A percentile compares a stretch with the other conserved stretches of the same genome.
phyloP scores from a whole-genome alignment of 805 yeast genomes.

The Babjeviella inositovora region DNA sequence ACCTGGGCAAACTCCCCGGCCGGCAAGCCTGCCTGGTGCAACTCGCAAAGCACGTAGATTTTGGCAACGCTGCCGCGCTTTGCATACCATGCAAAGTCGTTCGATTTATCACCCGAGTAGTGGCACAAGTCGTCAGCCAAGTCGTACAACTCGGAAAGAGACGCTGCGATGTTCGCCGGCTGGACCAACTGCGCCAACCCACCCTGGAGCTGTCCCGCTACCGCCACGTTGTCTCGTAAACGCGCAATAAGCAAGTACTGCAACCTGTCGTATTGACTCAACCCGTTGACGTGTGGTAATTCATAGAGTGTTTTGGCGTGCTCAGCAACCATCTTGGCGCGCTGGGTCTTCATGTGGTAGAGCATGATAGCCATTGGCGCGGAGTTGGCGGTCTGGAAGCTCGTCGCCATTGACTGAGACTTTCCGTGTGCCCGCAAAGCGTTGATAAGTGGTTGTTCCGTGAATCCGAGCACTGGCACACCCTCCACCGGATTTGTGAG shows the following conservation, averaged over 20 bases:
- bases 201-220: conserved; percentile 21
- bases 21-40: conserved; percentile 66
- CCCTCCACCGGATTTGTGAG: too few species aligned
- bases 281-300: conserved; percentile 3
- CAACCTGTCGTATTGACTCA: conserved; percentile 7
- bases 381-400: conserved; percentile 17
- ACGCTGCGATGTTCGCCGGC: conserved; percentile 41
- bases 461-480: conserved; percentile 30
- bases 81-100: conserved; percentile 88
- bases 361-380: conserved; percentile 22
- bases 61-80: conserved; percentile 59
- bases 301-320: conserved; percentile 9
- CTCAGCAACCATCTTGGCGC: conserved; percentile 17
- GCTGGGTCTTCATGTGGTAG: conserved; percentile 25
- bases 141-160: conserved; percentile 55
- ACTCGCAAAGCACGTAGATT: conserved; percentile 59
- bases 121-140: conserved; percentile 74
- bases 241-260: conserved; percentile 22
- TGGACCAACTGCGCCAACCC: conserved; percentile 46
- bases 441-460: conserved; percentile 17
- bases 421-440: conserved; percentile 24
- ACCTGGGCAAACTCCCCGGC: conserved; percentile 43
- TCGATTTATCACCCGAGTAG: conserved; percentile 63
- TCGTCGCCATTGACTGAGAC: conserved; percentile 21
- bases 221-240: conserved; percentile 31